Conservation (phyloP, 1,284 basidiomycete genomes). For the Cystobasidium pallidum region DNA sequence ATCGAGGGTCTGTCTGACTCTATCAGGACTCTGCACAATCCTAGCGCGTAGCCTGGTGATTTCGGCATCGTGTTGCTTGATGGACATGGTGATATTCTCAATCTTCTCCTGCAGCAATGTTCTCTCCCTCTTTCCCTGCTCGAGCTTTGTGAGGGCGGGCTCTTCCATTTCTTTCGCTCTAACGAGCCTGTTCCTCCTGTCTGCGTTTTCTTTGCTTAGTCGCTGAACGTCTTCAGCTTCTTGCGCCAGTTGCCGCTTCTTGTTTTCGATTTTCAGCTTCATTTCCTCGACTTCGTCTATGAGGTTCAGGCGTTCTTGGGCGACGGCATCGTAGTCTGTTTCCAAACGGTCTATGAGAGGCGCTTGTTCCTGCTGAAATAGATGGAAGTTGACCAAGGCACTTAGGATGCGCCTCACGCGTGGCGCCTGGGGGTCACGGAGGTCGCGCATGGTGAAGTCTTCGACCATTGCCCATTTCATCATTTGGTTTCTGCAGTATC, state of each 20-base stretch:
- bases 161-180: constrained; percentile 43
- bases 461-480: constrained; percentile 65
- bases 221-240: constrained; percentile 25
- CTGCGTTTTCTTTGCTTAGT: constrained; percentile 35
- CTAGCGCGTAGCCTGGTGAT: constrained; percentile 31
- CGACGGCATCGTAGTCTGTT: constrained; percentile 57
- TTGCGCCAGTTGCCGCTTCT: constrained; percentile 23
- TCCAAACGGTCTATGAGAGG: constrained; percentile 67
- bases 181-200: constrained; percentile 27
- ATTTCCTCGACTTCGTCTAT: constrained; percentile 28
- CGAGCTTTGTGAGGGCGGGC: constrained; percentile 21
- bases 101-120: constrained; percentile 37
- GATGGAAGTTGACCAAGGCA: constrained; percentile 88
- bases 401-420: constrained; percentile 75
- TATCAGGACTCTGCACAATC: constrained; percentile 46
- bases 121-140: constrained; percentile 35
- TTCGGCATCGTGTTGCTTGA: constrained; percentile 43
- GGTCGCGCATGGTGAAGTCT: constrained; percentile 74
- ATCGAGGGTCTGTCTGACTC: constrained; percentile 43
- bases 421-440: constrained; percentile 70
- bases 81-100: constrained; percentile 30
- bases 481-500: constrained; percentile 49
- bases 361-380: constrained; percentile 74
- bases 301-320: constrained; percentile 1
- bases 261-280: constrained; percentile 25